Conservation (phyloP, 208 protist species). For the Trypanosoma vivax region DNA sequence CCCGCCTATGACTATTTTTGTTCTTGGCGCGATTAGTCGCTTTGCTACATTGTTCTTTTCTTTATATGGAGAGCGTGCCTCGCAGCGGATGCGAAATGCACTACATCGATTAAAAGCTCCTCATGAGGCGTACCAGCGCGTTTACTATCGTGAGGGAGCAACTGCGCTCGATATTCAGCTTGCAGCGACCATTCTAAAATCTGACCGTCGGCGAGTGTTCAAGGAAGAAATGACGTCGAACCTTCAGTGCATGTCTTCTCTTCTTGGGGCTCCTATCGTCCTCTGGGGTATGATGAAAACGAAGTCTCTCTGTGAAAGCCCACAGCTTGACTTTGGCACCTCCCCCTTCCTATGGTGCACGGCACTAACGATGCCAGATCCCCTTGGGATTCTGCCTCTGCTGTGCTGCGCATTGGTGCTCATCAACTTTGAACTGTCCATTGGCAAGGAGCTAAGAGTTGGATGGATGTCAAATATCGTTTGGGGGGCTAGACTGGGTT, state of each 20-base stretch:
- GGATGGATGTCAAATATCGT: constrained; percentile 76
- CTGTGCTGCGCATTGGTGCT: constrained; percentile 59
- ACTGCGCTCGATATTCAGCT: constrained; percentile 76
- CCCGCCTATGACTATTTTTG: constrained; percentile 38
- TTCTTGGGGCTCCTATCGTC: constrained; percentile 58
- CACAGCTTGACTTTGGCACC: constrained; percentile 43
- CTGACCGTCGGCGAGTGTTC: constrained; percentile 73
- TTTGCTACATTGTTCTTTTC: constrained; percentile 62
- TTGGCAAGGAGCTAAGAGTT: constrained; percentile 56
- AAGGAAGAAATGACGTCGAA: constrained; percentile 65
- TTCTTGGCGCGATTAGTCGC: constrained; percentile 47
- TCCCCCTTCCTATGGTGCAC: constrained; percentile 74
- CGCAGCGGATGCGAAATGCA: constrained; percentile 67
- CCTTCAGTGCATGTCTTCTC: constrained; percentile 49
- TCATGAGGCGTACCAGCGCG: constrained; percentile 65
- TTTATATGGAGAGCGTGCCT: constrained; percentile 80
- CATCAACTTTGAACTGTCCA: constrained; percentile 82
- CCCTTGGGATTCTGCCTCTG: constrained; percentile 55
- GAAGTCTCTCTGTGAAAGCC: constrained; percentile 53
- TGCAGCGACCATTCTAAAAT: constrained; percentile 61
- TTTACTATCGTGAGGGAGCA: constrained; percentile 66
- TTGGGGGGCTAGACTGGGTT: constrained; percentile 73
- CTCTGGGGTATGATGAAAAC: constrained; percentile 56
- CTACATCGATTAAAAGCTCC: constrained; percentile 53
- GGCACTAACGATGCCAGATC: constrained; percentile 68